Base-by-base conservation (phyloP, 2,329 filamentous ascomycete genomes). In the Pseudogymnoascus sp. region DNA sequence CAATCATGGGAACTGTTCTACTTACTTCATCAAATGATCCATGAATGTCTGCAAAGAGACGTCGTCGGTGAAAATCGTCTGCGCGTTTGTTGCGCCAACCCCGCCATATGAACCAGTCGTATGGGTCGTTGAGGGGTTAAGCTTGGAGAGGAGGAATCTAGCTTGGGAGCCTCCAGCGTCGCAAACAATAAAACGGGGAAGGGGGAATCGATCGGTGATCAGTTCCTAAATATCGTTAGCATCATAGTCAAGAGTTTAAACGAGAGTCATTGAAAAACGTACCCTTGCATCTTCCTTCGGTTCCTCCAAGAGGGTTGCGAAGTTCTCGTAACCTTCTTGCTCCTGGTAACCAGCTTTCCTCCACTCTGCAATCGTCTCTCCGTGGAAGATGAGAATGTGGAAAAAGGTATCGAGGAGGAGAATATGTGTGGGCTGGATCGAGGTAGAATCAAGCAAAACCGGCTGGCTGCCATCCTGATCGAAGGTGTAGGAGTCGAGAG, bases 1-100 rank as follows among this genome's bases (percentile, higher is more conserved):
- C 28, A 25, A 18, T 56, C n/a, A 36, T 25, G n/a, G 6, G n/a
- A 43, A 63, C 16, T 31, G 8, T 4, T 25, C 34, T 42, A 82
- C 88, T 78, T 82, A 93, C 91, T 99, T 99, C 95, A 99, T 99
- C 75, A 99, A 80, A 78, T 97, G 93, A 72, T 99, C 95, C 95
- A 99, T 99, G 75, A 99, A 99, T 1, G 93, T 97, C 77, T 97
- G 93, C 73, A 99, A 80, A 62, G 92, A 97, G 62, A 99, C 95
- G 76, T 99, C 95, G 72, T 99, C 95, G 0, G 95, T 99, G 79
- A 99, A 99, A 71, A 99, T 99, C 4, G 95, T 99, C 77, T 99
- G 95, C 7, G 93, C 93, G 56, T 89, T 93, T 72, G 93, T 90
- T 2, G 84, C 83, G 31, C 89, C 87, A 59, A 93, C 90, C 66